Evolutionary conservation across 345 rosid species (phyloP).

Genomic region (Populus simonii): DNA sequence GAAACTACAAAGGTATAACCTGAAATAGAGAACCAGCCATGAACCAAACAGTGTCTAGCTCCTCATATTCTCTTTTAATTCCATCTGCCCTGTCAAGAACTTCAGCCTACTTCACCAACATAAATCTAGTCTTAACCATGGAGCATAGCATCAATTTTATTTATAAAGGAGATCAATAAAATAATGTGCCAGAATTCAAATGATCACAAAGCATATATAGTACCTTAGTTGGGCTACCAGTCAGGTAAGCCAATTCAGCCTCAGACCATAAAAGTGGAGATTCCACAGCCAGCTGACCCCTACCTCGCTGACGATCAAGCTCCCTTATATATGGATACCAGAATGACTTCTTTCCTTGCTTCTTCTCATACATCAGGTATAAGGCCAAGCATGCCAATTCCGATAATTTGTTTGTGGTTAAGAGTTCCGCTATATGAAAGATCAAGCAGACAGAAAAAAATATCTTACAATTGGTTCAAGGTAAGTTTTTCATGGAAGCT

Average conservation of each 20-base stretch:
- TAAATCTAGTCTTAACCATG: constrained; percentile 14
- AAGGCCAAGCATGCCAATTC: constrained; percentile 93
- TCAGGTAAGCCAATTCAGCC: constrained; percentile 76
- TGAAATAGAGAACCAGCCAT: constrained; percentile 99
- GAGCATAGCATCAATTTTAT: background rate
- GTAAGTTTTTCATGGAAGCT: background rate
- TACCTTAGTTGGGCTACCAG: constrained; percentile 96
- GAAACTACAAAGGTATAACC: constrained; percentile 38
- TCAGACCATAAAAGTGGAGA: constrained; percentile 94
- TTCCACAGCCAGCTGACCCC: constrained; percentile 91
- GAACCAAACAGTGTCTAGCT: constrained; percentile 98
- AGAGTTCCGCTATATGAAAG: constrained; percentile 64
- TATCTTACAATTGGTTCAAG: background rate
- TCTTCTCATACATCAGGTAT: constrained; percentile 97
- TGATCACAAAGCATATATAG: background rate
- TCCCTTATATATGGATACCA: constrained; percentile 96
- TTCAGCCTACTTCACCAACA: constrained; percentile 57
- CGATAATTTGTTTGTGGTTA: constrained; percentile 84
- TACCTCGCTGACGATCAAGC: constrained; percentile 96
- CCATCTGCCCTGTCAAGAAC: constrained; percentile 86
- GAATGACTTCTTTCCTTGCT: constrained; percentile 87
- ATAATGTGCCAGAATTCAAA: background rate
- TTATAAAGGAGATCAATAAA: background rate
- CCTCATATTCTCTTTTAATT: constrained; percentile 85
- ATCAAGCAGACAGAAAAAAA: constrained; percentile 5